Conservation (phyloP, 768 basidiomycete genomes). For the Boletus rubescentipes region DNA sequence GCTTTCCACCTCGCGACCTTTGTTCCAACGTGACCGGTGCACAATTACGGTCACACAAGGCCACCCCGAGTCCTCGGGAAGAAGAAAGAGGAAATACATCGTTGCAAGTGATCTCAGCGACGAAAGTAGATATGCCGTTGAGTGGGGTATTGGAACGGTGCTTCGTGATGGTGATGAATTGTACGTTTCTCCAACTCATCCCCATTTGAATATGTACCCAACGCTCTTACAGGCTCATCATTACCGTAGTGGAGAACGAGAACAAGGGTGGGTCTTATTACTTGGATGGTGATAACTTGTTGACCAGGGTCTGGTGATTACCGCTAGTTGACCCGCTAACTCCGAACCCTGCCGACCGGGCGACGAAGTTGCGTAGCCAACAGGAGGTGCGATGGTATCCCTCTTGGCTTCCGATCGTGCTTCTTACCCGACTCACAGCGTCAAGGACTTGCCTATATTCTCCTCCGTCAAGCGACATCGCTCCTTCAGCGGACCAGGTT, state of each 20-base stretch:
- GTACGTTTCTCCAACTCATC: conserved; percentile 33
- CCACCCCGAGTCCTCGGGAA: conserved; percentile 60
- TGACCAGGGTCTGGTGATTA: conserved; percentile 3
- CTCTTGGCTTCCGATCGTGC: conserved; percentile 3
- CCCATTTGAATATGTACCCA: not conserved
- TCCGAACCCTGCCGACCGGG: conserved; percentile 71
- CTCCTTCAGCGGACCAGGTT: conserved; percentile 89
- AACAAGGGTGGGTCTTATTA: conserved; percentile 59
- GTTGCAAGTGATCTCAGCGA: conserved; percentile 95
- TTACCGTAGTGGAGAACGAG: conserved; percentile 92
- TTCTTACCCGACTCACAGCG: conserved; percentile 48
- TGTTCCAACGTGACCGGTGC: conserved; percentile 90
- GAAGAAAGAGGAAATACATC: conserved; percentile 68
- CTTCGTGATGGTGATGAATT: conserved; percentile 92
- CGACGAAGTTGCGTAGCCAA: conserved; percentile 80
- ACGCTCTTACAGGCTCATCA: conserved; percentile 55
- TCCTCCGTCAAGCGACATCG: conserved; percentile 85
- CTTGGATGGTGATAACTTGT: not conserved
- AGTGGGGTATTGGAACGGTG: conserved; percentile 98
- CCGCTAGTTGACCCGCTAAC: conserved; percentile 61
- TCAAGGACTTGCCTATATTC: conserved; percentile 84
- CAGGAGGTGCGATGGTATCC: conserved; percentile 66
- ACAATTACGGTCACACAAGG: conserved; percentile 90
- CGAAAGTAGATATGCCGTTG: conserved; percentile 91
- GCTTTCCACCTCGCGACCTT: conserved; percentile 68